Evolutionary conservation across 768 basidiomycete genomes (phyloP), one percentile per base, ranked within the genome.

Genomic region (Hygrophorus pudorinus): DNA sequence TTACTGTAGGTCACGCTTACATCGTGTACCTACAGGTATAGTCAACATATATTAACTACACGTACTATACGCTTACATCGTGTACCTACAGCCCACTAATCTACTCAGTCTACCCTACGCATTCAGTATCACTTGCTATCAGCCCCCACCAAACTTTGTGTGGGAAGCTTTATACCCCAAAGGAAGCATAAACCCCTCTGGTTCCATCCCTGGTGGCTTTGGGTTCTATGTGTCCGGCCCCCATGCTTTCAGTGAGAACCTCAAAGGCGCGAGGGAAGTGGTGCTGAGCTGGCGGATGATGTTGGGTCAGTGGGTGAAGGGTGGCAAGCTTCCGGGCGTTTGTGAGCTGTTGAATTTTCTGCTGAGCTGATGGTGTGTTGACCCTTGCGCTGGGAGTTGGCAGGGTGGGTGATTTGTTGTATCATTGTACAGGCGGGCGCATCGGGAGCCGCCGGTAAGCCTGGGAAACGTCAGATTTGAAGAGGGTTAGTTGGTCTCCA

Each of bases 321-420:
- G 85, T 21, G 85, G 85, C 1, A 88, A 88, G 54, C 64, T 86
- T 12, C 83, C 85, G 27, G 85, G 85, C 9, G 59, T 81, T 12
- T 82, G 79, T 78, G 49, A 53, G 81, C 6, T 18, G n/a, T 30
- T 17, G 9, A 5, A 18, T n/a, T 7, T 6, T 9, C 33, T 13
- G 13, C 44, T 30, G 14, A 3, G 5, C 38, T 5, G 38, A 12
- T 35, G 33, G 17, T 35, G 33, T 13, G 13, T 27, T 45, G 36
- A 28, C 5, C 32, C 37, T 41, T 12, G 41, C 20, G 32, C 32
- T 10, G 38, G 9, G 43, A 78, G 78, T 71, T 49, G 79, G 79
- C 4, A 79, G 79, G 0, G 58, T 69, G 1, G 74, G 78, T 1
- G 68, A 75, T 13, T 55, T 65, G 4, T 72, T 83, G 6, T 84